Conservation (phyloP, 208 protist genomes). For the Leptomonas seymouri region DNA sequence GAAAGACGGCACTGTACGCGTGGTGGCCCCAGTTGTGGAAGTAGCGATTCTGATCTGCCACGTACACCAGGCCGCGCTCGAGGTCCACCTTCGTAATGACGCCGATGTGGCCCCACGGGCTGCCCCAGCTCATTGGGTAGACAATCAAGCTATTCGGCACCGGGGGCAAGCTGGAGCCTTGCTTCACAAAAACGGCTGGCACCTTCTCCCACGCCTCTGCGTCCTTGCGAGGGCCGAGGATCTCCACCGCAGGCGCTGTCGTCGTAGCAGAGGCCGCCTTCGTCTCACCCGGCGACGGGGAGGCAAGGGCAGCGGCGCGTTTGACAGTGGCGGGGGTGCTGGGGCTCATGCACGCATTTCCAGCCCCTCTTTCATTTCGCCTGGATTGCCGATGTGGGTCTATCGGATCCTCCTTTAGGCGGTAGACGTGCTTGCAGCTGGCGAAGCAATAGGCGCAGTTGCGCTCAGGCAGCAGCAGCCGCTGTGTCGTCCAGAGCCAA, state of each 20-base stretch:
- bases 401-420: conserved; percentile 20
- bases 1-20: conserved; percentile 60
- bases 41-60: conserved; percentile 85
- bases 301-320: background rate
- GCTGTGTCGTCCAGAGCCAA: conserved; percentile 66
- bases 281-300: too few species aligned
- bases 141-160: conserved; percentile 67
- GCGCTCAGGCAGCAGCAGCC: conserved; percentile 60
- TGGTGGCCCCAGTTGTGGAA: conserved; percentile 68
- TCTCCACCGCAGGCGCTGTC: background rate
- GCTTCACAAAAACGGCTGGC: conserved; percentile 50
- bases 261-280: background rate
- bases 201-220: conserved; percentile 41
- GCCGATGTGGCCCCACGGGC: conserved; percentile 78
- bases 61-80: conserved; percentile 35
- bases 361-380: conserved; percentile 12
- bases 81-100: conserved; percentile 74
- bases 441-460: conserved; percentile 54
- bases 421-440: conserved; percentile 33
- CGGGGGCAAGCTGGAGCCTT: conserved; percentile 56
- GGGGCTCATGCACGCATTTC: background rate
- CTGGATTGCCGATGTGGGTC: background rate
- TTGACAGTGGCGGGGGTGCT: background rate
- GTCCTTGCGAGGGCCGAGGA: conserved; percentile 16
- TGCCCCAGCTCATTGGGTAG: conserved; percentile 67